A percentile compares a stretch with the other conserved stretches of the same genome.
Evolutionary conservation across 2,329 filamentous ascomycete species (phyloP).

Genomic region (Cladosporium velox): DNA sequence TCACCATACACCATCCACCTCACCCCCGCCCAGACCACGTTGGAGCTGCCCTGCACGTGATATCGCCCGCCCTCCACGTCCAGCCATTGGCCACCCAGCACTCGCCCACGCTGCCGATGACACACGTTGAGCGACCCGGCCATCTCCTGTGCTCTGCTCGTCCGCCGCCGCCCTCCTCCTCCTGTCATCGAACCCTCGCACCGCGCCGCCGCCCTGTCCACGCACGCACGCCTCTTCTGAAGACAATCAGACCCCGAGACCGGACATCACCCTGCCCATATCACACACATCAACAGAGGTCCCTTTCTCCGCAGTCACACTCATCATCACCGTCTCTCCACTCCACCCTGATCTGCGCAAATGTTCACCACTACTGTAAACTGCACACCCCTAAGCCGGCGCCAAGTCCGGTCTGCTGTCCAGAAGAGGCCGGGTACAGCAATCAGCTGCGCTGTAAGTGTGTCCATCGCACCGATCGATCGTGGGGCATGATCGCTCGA

Average conservation of each 20-base stretch:
- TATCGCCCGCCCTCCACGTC: not conserved
- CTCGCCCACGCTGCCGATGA: not conserved
- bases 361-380: not conserved
- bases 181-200: not conserved
- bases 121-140: conserved; percentile 10
- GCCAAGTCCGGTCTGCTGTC: conserved; percentile 2
- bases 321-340: not conserved
- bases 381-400: conserved; percentile 2
- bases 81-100: not conserved
- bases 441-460: not conserved
- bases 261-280: not conserved
- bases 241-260: not conserved
- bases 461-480: not conserved
- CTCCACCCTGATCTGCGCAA: conserved; percentile 3
- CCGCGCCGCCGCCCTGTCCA: not conserved
- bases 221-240: not conserved
- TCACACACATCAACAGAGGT: not conserved
- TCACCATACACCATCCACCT: no score
- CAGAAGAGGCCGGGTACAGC: conserved; percentile 6
- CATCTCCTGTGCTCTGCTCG: not conserved
- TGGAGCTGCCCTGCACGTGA: not conserved
- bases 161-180: not conserved
- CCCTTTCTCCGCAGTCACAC: conserved; percentile 10
- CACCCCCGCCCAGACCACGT: conserved; percentile 1
- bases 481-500: conserved; percentile 10